Conservation (phyloP, 2,329 filamentous ascomycete genomes). For the Colletotrichum chrysophilum region DNA sequence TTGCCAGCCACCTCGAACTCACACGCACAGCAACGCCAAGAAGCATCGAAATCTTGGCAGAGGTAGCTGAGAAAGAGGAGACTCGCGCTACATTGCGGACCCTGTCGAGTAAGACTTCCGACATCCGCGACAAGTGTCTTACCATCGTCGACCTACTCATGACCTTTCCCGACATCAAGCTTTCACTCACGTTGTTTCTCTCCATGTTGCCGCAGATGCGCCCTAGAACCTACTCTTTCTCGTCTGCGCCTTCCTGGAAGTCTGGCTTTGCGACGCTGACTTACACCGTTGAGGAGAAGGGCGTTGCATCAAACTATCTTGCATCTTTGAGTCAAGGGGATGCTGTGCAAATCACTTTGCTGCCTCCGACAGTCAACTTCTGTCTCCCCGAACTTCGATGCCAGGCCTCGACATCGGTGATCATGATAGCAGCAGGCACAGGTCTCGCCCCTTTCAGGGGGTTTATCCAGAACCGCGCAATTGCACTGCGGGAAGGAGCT, state of each 20-base stretch:
- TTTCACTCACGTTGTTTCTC: not conserved
- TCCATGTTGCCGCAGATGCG: not conserved
- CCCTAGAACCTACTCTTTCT: constrained; percentile 60
- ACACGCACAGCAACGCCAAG: not conserved
- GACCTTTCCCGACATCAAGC: not conserved
- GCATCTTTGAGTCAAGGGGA: constrained; percentile 39
- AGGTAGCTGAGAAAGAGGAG: not conserved
- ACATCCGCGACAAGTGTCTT: not conserved
- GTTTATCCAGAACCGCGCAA: constrained; percentile 66
- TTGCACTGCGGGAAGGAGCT: constrained; percentile 27
- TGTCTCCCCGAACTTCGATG: constrained; percentile 47
- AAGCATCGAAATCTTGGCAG: not conserved
- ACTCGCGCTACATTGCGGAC: not conserved
- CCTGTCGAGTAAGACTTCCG: not conserved
- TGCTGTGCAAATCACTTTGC: constrained; percentile 42
- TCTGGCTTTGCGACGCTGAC: constrained; percentile 66
- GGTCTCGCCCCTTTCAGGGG: constrained; percentile 68
- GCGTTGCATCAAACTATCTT: constrained; percentile 60
- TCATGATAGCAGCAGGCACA: constrained; percentile 57
- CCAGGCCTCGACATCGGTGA: constrained; percentile 50
- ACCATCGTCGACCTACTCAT: not conserved
- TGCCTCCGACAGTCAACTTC: constrained; percentile 40
- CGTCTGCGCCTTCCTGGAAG: constrained; percentile 71
- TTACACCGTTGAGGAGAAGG: constrained; percentile 68
- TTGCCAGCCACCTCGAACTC: not conserved